Base-by-base conservation (phyloP, 768 basidiomycete species). In the Auriculariales sp. region DNA sequence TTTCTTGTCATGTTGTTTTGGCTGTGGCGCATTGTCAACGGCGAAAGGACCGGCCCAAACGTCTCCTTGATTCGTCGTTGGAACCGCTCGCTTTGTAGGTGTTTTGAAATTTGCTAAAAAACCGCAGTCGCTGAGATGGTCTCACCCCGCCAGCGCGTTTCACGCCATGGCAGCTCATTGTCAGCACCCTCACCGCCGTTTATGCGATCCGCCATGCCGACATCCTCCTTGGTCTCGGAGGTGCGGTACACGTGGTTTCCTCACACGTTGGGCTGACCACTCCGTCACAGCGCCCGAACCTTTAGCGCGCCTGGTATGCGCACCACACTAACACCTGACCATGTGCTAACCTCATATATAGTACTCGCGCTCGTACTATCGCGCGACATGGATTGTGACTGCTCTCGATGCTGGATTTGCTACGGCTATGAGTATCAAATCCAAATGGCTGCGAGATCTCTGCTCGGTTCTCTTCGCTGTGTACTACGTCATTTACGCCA, bases 391-490 rank as follows among this genome's bases (percentile, higher is more conserved):
- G 84, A 81, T 99, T 51, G 78, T 66, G 46, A 94, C 88, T 0
- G 93, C 92, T 2, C 70, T 97, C n/a, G 95, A 99, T 61, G 91
- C 93, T 2, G 95, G 93, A 1, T 97, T 98, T 60, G 92, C 92
- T 0, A 92, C 92, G 0, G 93, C 94, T 11, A 91, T 94, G 86
- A 70, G 78, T 2, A 88, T 99, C 50, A 79, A 83, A 12, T 87
- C 89, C 3, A 89, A 84, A 60, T 95, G 90, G 91, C 64, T 97
- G 9, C 76, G 83, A 55, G 90, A 99, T 61, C 65, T 95, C 4
- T 83, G 81, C 47, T 90, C 89, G 34, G 68, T 95, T 36, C 56
- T 90, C 22, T 94, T 95, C 62, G 81, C 89, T 0, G 67, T 73
- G 2, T 99, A 97, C 68, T 99, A 98, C 63, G 83, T 97, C 22